Base-by-base conservation (phyloP, 2,329 filamentous ascomycete species). In the Fusarium sterilihyphosum region DNA sequence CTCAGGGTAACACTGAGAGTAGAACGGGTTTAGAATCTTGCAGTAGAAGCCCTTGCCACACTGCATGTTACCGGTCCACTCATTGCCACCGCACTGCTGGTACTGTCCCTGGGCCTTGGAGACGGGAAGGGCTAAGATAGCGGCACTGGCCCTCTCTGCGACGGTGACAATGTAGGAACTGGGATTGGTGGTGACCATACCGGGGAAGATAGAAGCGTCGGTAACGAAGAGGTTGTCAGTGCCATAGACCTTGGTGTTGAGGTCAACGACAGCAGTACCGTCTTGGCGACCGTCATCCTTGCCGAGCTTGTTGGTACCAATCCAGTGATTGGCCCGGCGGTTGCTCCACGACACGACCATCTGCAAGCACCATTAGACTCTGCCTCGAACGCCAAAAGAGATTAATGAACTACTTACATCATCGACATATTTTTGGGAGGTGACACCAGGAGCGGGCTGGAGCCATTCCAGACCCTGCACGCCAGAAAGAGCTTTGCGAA, bases 271-370 rank as follows among this genome's bases (percentile, higher is more conserved):
- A 24, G 64, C 64, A 5, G 41, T 66, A 20, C 64, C 64, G 5
- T 60, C 64, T 37, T 37, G 20, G 18, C 64, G 64, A 43, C 64
- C 64, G 1, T 66, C 64, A 57, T 66, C 64, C 22, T 66, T 66
- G 29, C 64, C 64, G 5, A 66, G 35, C 37, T 66, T 66, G 24
- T 66, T 66, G 20, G 64, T 66, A n/a, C 64, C 64, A 20, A 65
- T 66, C 64, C 64, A 66, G 49, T 66, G 64, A 20, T 66, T 66
- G 22, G 60, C 64, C 8, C 64, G 64, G 17, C 64, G 64, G n/a
- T 66, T 66, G 5, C 64, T 66, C 64, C 64, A 66, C 3, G 64
- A 66, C 9, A 66, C 64, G 8, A 66, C 64, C 64, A 66, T 66
- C 64, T 66, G 24, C 17, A 26, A 1, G 0, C 22, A 20, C 0